Evolutionary conservation across 2,329 filamentous ascomycete genomes (phyloP), one percentile per base, ranked within the genome.

Genomic region (Apiospora saccharicola): DNA sequence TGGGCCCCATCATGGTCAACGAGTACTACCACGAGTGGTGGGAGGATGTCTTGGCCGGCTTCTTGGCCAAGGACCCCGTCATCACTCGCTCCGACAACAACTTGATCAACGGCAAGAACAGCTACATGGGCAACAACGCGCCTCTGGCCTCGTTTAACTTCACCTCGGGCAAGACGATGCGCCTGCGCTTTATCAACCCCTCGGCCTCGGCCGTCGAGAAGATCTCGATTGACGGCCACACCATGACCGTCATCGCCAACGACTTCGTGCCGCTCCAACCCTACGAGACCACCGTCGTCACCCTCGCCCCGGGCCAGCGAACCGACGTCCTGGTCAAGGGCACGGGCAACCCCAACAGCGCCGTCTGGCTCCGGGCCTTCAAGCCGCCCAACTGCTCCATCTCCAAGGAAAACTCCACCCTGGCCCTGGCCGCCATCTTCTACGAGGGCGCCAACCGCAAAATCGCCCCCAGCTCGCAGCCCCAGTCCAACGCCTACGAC

Each of bases 191-290:
- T 46, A 82, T 85, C 72, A 86, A 85, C 74, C 81, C 80, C 7
- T 88, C 72, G 82, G 87, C 71, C 30, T 73, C 71, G 49, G 74
- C 73, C 19, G 71, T 76, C 3, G 70, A 76, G 61, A 77, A 80
- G 75, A 73, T 79, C 57, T 76, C 75, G 43, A 85, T 89, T 71
- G 87, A 89, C 74, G 82, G 82, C 14, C 85, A 88, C 74, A 81
- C 79, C 4, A 76, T 88, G 73, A 84, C 80, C 0, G 83, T 88
- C 67, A 84, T 88, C 47, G 82, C 85, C 6, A 84, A 82, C 72
- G 86, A 88, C 75, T 85, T 86, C 44, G 84, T 87, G 0, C 82
- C 84, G 0, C 77, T 87, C 70, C 75, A 81, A 69, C 87, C 88
- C 1, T 89, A 88, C 76, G 80, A 81, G 4, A 86, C 85, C 0